Evolutionary conservation across 495 filamentous ascomycete genomes (phyloP), one percentile per base, ranked within the genome.

Genomic region (Pyrenopolyporus hunteri): DNA sequence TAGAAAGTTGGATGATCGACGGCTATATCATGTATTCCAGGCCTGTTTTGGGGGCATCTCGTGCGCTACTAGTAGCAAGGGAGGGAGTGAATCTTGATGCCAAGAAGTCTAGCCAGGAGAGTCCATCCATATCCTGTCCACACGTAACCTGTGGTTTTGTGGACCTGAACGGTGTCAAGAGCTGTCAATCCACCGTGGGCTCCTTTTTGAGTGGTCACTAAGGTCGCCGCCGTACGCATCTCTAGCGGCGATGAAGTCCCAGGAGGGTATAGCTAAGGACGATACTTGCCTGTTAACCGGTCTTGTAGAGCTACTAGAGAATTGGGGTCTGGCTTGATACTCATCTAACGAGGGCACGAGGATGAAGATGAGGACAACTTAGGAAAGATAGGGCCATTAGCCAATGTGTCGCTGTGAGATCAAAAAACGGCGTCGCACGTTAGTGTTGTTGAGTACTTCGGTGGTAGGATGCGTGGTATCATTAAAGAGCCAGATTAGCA

Each of bases 81-180:
- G 8, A 52, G 50, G 25, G 9, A 53, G 54, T 52, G 23, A 61
- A 61, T 52, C 45, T 57, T 61, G 51, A 61, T 61, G 63, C 62
- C 56, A 65, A 65, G 62, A 42, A 16, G 49, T 20, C 49, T 52
- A 55, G 44, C 56, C 44, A 44, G 35, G 19, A 44, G 36, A 59
- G 31, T n/a, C 29, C 45, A 29, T 59, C 37, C 32, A 26, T 46
- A 10, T 59, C 16, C 46, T 36, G 28, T 29, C 55, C 57, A 51
- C 39, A 25, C 40, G 51, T 48, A 31, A 23, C 20, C 37, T 33
- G 20, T 35, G 46, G 26, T 57, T 47, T 39, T 57, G 63, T 66
- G 62, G 62, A 65, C 42, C 62, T 45, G 20, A 25, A 61, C 37
- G 19, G 37, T 31, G 42, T 25, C 25, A 8, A 53, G 33, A 10